These are phyloP conservation scores for Osmozyma mogii DNA, from an alignment of 805 yeast genomes.

Conservation along the genomic window DNA sequence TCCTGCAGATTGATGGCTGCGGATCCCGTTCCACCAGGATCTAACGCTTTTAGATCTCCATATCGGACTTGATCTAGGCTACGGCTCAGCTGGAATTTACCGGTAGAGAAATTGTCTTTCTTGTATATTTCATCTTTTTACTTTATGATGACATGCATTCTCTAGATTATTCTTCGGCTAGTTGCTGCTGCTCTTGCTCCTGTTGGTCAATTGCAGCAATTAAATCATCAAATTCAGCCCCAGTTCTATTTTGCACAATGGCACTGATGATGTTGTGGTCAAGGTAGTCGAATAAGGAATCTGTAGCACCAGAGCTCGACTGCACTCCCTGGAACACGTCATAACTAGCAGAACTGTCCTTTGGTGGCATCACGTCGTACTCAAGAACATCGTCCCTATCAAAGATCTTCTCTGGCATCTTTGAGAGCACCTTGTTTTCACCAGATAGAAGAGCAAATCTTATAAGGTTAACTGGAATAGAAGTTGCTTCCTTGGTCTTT, in stretches of 20 bases:
- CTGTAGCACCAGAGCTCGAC: constrained; percentile 14
- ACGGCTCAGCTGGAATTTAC: too few species aligned
- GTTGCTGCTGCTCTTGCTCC: too few species aligned
- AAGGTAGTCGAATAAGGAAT: constrained; percentile 33
- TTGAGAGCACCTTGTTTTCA: constrained; percentile 64
- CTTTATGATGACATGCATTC: too few species aligned
- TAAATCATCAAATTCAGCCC: constrained; percentile 12
- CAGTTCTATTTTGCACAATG: constrained; percentile 29
- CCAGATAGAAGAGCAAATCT: constrained; percentile 66
- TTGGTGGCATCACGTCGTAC: constrained; percentile 68
- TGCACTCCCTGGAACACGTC: constrained; percentile 26
- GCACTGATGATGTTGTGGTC: constrained; percentile 40
- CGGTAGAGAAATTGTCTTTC: too few species aligned
- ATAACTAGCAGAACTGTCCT: constrained; percentile 25
- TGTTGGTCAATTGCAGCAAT: not conserved
- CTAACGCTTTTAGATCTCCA: too few species aligned
- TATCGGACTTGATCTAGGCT: too few species aligned
- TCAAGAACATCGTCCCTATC: constrained; percentile 54
- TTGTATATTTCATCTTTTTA: too few species aligned
- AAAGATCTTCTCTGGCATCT: constrained; percentile 58
- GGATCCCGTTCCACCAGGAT: too few species aligned
- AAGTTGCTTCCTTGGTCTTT: constrained; percentile 5
- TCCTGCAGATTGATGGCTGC: too few species aligned
- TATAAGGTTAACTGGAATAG: constrained; percentile 54
- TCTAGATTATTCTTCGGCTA: too few species aligned